phyloP scores from a whole-genome alignment of 352 stramenopile species.

The Phytopythium chamaehyphon region DNA sequence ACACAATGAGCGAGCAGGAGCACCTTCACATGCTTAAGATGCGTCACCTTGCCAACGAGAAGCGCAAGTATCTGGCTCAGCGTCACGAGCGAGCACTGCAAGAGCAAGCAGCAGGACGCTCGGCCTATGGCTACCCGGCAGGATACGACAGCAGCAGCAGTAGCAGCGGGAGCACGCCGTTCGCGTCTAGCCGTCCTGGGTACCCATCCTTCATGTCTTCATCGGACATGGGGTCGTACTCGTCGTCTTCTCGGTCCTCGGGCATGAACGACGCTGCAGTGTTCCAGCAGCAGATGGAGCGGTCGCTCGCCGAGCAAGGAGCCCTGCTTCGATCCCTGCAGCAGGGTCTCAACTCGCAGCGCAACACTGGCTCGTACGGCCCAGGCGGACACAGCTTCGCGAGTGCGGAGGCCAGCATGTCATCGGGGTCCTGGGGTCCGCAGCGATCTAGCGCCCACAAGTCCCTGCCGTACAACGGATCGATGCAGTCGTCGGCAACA shows the following conservation, averaged over 20 bases:
- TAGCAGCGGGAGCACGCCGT: background rate
- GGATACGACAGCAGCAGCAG: constrained; percentile 12
- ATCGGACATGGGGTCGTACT: constrained; percentile 7
- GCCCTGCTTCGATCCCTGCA: constrained; percentile 39
- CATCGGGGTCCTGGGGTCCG: too few relatives aligned
- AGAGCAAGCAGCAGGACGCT: constrained; percentile 7
- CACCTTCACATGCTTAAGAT: constrained; percentile 28
- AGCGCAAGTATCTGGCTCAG: constrained; percentile 25
- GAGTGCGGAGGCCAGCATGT: too few relatives aligned
- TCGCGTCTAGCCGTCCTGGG: constrained; percentile 14
- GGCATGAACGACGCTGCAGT: constrained; percentile 10
- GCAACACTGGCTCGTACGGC: too few relatives aligned
- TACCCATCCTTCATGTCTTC: constrained; percentile 17
- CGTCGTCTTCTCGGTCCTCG: constrained; percentile 16
- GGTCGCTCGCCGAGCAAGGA: constrained; percentile 51
- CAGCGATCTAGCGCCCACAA: too few relatives aligned
- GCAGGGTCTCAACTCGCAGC: constrained; percentile 2
- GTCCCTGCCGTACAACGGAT: background rate
- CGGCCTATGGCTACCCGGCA: background rate
- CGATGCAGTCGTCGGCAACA: background rate
- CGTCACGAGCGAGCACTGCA: constrained; percentile 8
- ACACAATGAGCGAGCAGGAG: constrained; percentile 11
- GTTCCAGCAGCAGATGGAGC: constrained; percentile 33
- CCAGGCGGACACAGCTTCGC: too few relatives aligned
- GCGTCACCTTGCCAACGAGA: constrained; percentile 30